Evolutionary conservation across 2,329 filamentous ascomycete species (phyloP).

Genomic region (Ophiostoma sp.): DNA sequence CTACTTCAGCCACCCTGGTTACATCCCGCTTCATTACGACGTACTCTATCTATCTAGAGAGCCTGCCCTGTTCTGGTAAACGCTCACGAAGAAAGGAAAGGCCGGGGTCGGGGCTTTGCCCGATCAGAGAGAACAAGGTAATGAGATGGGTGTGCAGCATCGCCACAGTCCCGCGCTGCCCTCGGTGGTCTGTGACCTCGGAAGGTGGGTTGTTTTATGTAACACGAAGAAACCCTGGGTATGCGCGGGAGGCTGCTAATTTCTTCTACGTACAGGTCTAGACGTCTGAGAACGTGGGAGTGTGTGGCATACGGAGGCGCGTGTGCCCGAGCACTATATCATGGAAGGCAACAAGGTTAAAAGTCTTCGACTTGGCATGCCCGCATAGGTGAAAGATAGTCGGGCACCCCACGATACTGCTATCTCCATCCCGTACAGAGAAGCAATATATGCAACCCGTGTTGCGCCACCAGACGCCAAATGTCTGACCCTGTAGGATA

Average conservation of each 20-base stretch:
- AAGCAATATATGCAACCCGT: background rate
- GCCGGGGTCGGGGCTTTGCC: too few species aligned
- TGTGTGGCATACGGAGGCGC: background rate
- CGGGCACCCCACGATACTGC: background rate
- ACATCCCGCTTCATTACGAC: too few species aligned
- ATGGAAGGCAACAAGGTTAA: background rate
- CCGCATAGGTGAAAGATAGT: background rate
- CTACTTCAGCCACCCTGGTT: background rate
- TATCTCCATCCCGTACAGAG: background rate
- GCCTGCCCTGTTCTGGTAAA: too few species aligned
- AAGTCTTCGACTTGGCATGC: background rate
- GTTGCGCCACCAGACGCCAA: conserved; percentile 1
- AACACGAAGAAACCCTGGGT: background rate
- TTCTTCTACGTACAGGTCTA: background rate
- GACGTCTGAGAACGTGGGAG: background rate
- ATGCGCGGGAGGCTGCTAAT: background rate
- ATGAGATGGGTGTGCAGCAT: too few species aligned
- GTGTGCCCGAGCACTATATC: too few species aligned
- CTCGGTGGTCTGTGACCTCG: too few species aligned
- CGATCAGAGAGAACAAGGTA: too few species aligned
- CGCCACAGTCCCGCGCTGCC: too few species aligned
- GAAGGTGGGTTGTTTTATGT: background rate
- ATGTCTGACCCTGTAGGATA: too few species aligned
- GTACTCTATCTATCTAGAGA: too few species aligned
- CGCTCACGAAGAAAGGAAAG: too few species aligned